Evolutionary conservation across 495 filamentous ascomycete species (phyloP).

Genomic region (Xylona heveae): DNA sequence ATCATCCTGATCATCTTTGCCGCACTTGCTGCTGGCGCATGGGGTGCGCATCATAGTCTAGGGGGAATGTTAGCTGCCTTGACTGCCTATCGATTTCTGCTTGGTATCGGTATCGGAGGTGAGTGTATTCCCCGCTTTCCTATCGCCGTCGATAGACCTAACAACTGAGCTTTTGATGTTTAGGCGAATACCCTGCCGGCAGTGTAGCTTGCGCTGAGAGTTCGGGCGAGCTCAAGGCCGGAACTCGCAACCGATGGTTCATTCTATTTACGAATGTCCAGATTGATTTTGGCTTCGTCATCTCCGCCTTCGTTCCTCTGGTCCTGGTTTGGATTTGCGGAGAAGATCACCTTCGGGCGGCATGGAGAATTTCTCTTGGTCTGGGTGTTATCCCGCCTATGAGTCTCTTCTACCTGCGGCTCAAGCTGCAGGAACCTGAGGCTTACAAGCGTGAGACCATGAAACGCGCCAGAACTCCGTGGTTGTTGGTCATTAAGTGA

Average conservation of each 20-base stretch:
- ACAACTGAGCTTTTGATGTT: slow-evolving; percentile 30
- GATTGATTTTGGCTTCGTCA: slow-evolving; percentile 65
- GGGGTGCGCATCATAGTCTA: slow-evolving; percentile 38
- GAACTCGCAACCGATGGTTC: slow-evolving; percentile 77
- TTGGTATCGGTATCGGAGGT: slow-evolving; percentile 33
- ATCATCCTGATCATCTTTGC: slow-evolving; percentile 69
- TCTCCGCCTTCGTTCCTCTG: slow-evolving; percentile 52
- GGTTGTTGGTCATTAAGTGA: slow-evolving; percentile 28
- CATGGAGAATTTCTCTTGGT: slow-evolving; percentile 58
- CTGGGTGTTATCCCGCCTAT: slow-evolving; percentile 64
- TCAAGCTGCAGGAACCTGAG: slow-evolving; percentile 64
- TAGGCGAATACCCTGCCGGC: slow-evolving; percentile 79
- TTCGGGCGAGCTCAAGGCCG: slow-evolving; percentile 56
- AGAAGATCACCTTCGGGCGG: slow-evolving; percentile 45
- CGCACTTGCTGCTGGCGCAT: slow-evolving; percentile 54
- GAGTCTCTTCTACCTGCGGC: slow-evolving; percentile 48
- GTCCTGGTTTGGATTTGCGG: slow-evolving; percentile 47
- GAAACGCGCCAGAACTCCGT: slow-evolving; percentile 24
- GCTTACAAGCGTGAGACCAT: slow-evolving; percentile 46
- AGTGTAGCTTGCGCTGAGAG: slow-evolving; percentile 69
- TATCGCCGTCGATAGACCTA: background rate
- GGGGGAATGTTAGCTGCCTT: slow-evolving; percentile 58
- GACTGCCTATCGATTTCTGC: slow-evolving; percentile 69
- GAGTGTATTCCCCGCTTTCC: slow-evolving; percentile 3
- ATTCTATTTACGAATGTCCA: slow-evolving; percentile 82